A percentile compares a stretch with the other conserved stretches of the same genome.
Conservation (phyloP, 1,139 yeast species). For the Taphrina populina region DNA sequence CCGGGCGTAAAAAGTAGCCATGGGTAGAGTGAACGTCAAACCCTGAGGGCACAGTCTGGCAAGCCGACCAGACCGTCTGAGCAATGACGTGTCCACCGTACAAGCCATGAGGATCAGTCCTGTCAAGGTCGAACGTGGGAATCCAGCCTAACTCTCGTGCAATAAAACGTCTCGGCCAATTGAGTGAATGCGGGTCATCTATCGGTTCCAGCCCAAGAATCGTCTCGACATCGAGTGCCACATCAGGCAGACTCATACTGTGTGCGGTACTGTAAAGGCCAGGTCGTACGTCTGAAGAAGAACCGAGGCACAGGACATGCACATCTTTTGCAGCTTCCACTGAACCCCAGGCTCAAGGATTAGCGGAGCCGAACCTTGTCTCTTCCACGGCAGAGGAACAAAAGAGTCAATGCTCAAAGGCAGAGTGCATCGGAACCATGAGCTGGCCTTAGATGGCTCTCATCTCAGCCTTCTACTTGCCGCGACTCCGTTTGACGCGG, state of each 20-base stretch:
- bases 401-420: too few species aligned
- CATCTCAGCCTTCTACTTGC: not conserved
- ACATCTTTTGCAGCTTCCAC: too few species aligned
- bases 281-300: too few species aligned
- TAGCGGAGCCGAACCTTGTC: too few species aligned
- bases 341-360: too few species aligned
- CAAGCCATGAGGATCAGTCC: conserved; percentile 28
- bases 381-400: too few species aligned
- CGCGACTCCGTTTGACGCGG: conserved; percentile 3
- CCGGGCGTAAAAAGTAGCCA: conserved; percentile 29
- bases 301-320: too few species aligned
- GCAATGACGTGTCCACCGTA: conserved; percentile 32
- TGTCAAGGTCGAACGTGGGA: conserved; percentile 21
- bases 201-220: conserved; percentile 26
- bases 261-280: too few species aligned
- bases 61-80: conserved; percentile 30
- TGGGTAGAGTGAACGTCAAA: conserved; percentile 32
- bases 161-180: conserved; percentile 25
- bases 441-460: too few species aligned
- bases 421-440: too few species aligned
- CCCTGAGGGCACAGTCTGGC: conserved; percentile 29
- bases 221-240: conserved; percentile 22
- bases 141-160: conserved; percentile 28
- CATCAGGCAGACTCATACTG: conserved; percentile 8
- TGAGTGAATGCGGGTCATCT: conserved; percentile 25